phyloP scores from a whole-genome alignment of 2,329 filamentous ascomycete genomes.

The Alternaria sp. region DNA sequence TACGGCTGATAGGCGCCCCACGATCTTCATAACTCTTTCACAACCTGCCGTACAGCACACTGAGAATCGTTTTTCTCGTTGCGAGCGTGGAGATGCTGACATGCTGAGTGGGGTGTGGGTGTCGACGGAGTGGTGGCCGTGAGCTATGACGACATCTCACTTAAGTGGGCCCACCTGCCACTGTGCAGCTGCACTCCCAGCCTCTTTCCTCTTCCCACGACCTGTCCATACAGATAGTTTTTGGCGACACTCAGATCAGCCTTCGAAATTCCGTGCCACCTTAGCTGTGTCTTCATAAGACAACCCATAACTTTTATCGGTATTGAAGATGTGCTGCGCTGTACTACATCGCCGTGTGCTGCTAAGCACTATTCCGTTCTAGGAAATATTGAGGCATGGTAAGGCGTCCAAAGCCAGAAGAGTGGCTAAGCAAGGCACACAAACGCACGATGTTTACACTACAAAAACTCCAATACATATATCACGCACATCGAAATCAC shows the following conservation, averaged over 20 bases:
- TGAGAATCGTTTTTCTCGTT: not conserved
- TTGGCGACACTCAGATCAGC: not conserved
- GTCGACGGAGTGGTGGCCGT: not conserved
- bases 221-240: not conserved
- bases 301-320: not conserved
- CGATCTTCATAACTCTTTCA: not conserved
- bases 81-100: not conserved
- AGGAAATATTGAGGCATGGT: not conserved
- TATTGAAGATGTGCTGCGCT: not conserved
- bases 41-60: not conserved
- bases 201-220: not conserved
- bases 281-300: not conserved
- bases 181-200: not conserved
- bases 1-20: not conserved
- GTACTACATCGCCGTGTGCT: not conserved
- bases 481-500: not conserved
- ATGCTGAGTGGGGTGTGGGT: not conserved
- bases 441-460: not conserved
- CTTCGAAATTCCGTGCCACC: not conserved
- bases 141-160: not conserved
- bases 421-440: slow-evolving; percentile 1
- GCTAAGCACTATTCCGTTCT: not conserved
- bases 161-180: not conserved
- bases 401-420: not conserved
- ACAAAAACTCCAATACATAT: not conserved